phyloP scores from a whole-genome alignment of 192 early-diverging fungal species.

The Gorgonomyces haynaldii region DNA sequence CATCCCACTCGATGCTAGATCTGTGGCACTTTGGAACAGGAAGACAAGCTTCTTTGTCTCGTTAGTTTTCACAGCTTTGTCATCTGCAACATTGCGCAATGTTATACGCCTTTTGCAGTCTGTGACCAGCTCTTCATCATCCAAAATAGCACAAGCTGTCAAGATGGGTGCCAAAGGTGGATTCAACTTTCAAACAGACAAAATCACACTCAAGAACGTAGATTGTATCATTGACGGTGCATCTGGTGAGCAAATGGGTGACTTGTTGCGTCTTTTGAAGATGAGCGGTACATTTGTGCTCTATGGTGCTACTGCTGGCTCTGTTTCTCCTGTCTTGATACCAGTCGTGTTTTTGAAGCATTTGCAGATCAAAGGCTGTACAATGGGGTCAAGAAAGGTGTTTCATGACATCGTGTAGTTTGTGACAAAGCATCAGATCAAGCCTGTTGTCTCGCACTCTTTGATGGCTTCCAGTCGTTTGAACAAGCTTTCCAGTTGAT shows the following conservation, averaged over 20 bases:
- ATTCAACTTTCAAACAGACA: conserved; percentile 44
- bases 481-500: conserved; percentile 7
- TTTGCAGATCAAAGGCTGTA: conserved; percentile 46
- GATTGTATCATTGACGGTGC: conserved; percentile 60
- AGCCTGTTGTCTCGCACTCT: too few species aligned
- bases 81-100: too few species aligned
- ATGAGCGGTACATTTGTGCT: conserved; percentile 30
- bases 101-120: too few species aligned
- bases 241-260: conserved; percentile 31
- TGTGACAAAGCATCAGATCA: conserved; percentile 40
- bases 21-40: too few species aligned
- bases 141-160: conserved; percentile 47
- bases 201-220: conserved; percentile 22
- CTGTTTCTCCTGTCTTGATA: conserved; percentile 30
- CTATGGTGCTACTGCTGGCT: conserved; percentile 50
- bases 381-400: conserved; percentile 53
- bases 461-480: too few species aligned
- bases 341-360: conserved; percentile 46
- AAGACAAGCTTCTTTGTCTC: too few species aligned
- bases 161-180: conserved; percentile 61
- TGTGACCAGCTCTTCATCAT: too few species aligned
- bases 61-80: too few species aligned
- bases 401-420: conserved; percentile 53
- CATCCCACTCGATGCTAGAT: too few species aligned
- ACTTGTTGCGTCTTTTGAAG: conserved; percentile 23